A percentile compares a stretch with the other conserved stretches of the same genome.
Evolutionary conservation across 306 rosid species (phyloP).

Genomic region (Acmispon strigosus): DNA sequence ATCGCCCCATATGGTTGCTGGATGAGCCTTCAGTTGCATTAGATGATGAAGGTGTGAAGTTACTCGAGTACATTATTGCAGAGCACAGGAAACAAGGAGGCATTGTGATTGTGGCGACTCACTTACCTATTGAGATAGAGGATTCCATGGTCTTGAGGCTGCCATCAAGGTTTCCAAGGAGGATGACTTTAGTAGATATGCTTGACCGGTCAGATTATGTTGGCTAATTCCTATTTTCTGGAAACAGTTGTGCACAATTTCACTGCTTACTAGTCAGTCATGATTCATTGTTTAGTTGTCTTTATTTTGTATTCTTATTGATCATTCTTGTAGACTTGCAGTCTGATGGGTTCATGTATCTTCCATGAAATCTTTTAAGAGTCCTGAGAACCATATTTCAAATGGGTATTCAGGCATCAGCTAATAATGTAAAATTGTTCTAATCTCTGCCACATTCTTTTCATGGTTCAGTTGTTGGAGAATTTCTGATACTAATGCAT

Average conservation of each 20-base stretch:
- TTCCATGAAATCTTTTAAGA: background rate
- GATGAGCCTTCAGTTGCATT: conserved; percentile 94
- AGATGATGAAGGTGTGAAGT: conserved; percentile 75
- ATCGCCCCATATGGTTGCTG: conserved; percentile 85
- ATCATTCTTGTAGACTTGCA: background rate
- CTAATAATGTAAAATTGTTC: background rate
- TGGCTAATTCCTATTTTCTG: conserved; percentile 2
- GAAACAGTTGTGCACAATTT: background rate
- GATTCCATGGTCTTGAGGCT: conserved; percentile 65
- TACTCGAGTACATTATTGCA: conserved; percentile 66
- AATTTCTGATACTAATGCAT: no score
- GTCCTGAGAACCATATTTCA: background rate
- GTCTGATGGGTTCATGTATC: background rate
- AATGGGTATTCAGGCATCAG: background rate
- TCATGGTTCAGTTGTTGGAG: no score
- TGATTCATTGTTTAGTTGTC: background rate
- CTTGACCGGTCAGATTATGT: conserved; percentile 51
- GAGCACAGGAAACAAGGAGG: conserved; percentile 84
- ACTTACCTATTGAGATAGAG: conserved; percentile 70
- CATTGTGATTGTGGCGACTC: conserved; percentile 65
- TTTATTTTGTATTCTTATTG: background rate
- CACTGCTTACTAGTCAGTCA: background rate
- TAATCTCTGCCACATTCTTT: background rate
- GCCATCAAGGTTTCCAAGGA: conserved; percentile 87
- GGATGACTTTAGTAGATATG: conserved; percentile 73